Conservation (phyloP, 225 moss, liverwort and hornwort species). For the Marchantia polymorpha region DNA sequence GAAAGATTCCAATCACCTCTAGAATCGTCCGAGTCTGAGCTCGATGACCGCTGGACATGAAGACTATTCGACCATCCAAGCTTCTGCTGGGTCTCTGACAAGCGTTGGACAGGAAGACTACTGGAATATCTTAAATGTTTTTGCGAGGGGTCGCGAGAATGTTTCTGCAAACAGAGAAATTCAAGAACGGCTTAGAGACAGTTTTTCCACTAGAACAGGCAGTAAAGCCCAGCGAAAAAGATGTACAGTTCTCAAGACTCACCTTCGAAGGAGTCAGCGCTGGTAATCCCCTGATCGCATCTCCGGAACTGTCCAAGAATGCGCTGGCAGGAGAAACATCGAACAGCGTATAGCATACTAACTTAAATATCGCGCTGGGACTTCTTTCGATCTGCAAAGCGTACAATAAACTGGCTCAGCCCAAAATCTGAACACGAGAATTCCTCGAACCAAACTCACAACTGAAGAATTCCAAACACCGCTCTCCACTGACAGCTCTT, state of each 20-base stretch:
- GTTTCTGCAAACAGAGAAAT: too few species aligned
- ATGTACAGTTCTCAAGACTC: background rate
- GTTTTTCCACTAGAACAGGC: too few species aligned
- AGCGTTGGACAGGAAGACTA: background rate
- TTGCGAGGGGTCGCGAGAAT: background rate
- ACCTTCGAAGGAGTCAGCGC: background rate
- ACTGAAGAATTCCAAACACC: too few species aligned
- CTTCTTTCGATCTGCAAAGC: background rate
- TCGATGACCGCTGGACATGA: background rate
- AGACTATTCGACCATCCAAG: background rate
- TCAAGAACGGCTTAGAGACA: too few species aligned
- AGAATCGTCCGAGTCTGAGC: background rate
- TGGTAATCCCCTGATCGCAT: background rate
- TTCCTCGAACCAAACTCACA: background rate
- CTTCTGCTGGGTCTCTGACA: background rate
- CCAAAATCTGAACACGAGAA: background rate
- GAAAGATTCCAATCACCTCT: background rate
- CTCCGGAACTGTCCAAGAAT: background rate
- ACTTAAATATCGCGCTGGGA: background rate
- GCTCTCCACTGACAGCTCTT: too few species aligned
- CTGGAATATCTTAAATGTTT: background rate
- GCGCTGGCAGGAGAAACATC: slow-evolving; percentile 7
- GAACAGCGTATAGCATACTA: slow-evolving; percentile 2
- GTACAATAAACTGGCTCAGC: background rate
- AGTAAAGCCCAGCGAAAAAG: too few species aligned